Base-by-base conservation (phyloP, 2,329 filamentous ascomycete genomes). In the Phyllosticta ampelicida region DNA sequence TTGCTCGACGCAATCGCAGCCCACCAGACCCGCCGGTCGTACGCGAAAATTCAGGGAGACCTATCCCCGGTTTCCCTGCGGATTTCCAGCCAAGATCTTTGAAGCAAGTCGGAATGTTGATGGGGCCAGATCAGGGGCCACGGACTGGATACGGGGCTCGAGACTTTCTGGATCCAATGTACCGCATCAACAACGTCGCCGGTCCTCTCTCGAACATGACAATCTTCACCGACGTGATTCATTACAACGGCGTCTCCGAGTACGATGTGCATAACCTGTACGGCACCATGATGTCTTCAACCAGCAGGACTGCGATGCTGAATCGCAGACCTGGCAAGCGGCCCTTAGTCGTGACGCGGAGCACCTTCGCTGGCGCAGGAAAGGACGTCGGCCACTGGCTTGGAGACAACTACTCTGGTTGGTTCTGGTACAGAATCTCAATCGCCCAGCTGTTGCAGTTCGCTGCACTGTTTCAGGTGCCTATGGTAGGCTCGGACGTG, bases 211-310 rank as follows among this genome's bases (percentile, higher is more conserved):
- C 69, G 5, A 71, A 74, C 59, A 65, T 66, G 53, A 78, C 86
- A 0, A 80, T 89, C 56, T 77, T 82, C 62, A 87, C 86, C 0
- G 80, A 89, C 65, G 72, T 89, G 9, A 78, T 85, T 9, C 86
- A 89, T 68, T 77, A 82, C 49, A 84, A 86, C 60, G 86, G 86
- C 1, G 73, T 84, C 44, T 75, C 77, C 19, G 82, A 87, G 69
- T 89, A 88, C 66, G 88, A 91, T 63, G 87, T 84, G 0, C 88
- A 91, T 69, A 90, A 90, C 64, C 71, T 90, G 1, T 90, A 88
- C 68, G 88, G 88, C 1, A 80, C 81, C 65, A 78, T 89, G 83
- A 91, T 90, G 87, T 86, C 84, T 1, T 72, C 77, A 18, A 74
- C 81, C 4, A 87, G 85, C 0, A 79, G 82, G 55, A 70, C 78